phyloP scores from a whole-genome alignment of 148 eudicot genomes.

The Spergularia marina region DNA sequence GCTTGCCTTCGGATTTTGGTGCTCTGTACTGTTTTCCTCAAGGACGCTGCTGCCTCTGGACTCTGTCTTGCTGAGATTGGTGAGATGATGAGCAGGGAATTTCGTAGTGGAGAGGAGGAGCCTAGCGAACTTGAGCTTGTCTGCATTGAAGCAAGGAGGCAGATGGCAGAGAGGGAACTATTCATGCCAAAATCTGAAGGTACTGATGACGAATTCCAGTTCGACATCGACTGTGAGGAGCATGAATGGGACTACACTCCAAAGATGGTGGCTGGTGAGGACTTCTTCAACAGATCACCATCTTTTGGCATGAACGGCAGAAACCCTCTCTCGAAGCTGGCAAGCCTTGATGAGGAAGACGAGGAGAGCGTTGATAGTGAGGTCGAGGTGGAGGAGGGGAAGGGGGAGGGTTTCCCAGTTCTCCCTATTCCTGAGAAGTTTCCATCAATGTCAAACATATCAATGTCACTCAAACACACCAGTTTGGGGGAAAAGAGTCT shows the following conservation, averaged over 20 bases:
- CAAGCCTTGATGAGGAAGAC: slow-evolving; percentile 68
- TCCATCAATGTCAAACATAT: slow-evolving; percentile 45
- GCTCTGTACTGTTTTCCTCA: slow-evolving; percentile 80
- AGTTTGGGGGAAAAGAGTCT: slow-evolving; percentile 51
- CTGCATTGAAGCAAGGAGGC: slow-evolving; percentile 77
- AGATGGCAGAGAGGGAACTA: slow-evolving; percentile 53
- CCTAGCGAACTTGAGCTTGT: slow-evolving; percentile 91
- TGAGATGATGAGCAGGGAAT: slow-evolving; percentile 98
- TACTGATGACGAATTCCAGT: slow-evolving; percentile 47
- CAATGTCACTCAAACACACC: slow-evolving; percentile 61
- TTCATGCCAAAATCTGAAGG: slow-evolving; percentile 41
- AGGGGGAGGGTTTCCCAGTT: slow-evolving; percentile 11
- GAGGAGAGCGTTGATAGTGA: slow-evolving; percentile 48
- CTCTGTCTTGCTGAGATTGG: slow-evolving; percentile 97
- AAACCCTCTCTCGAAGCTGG: slow-evolving; percentile 60
- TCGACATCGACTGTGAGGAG: slow-evolving; percentile 73
- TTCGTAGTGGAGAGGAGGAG: slow-evolving; percentile 87
- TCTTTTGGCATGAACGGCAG: slow-evolving; percentile 46
- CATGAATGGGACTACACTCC: slow-evolving; percentile 39
- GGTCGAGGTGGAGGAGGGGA: slow-evolving; percentile 23
- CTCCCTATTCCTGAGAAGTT: slow-evolving; percentile 21
- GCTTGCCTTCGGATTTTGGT: slow-evolving; percentile 79
- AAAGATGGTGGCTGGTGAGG: slow-evolving; percentile 31
- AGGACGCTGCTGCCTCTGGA: slow-evolving; percentile 84
- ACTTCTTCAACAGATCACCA: slow-evolving; percentile 31